Conservation (phyloP, 2,329 filamentous ascomycete genomes). For the Chaetomiaceae sp. region DNA sequence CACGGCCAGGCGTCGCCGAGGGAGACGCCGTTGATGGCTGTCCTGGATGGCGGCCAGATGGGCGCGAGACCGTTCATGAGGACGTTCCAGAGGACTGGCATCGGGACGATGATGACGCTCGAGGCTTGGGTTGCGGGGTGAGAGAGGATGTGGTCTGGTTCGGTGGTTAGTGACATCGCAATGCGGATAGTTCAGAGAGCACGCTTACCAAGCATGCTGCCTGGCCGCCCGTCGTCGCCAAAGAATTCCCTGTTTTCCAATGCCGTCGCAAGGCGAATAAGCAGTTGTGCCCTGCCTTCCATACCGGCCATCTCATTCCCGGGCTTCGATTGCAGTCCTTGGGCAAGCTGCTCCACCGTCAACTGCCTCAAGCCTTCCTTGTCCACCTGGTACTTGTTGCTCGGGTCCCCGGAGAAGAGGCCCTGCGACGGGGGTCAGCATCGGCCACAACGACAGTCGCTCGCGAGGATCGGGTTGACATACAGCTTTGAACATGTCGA, state of each 20-base stretch:
- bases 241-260: conserved; percentile 78
- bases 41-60: conserved; percentile 87
- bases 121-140: conserved; percentile 87
- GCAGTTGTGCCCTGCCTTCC: conserved; percentile 74
- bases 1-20: conserved; percentile 96
- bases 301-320: conserved; percentile 79
- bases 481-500: conserved; percentile 87
- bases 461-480: conserved; percentile 17
- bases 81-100: conserved; percentile 86
- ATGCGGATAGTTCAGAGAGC: not conserved
- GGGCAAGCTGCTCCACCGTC: conserved; percentile 69
- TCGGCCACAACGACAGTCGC: not conserved
- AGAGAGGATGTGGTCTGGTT: conserved; percentile 79
- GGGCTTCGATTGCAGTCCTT: conserved; percentile 78
- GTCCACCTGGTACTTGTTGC: conserved; percentile 86
- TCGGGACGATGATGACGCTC: conserved; percentile 78
- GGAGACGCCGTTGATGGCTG: conserved; percentile 77
- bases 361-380: conserved; percentile 71
- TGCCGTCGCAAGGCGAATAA: conserved; percentile 71
- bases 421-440: conserved; percentile 45
- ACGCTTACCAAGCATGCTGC: conserved; percentile 82
- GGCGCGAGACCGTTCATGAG: conserved; percentile 81
- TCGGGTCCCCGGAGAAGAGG: conserved; percentile 75
- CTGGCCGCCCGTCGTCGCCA: conserved; percentile 76
- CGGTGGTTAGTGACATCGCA: conserved; percentile 22